These are phyloP conservation scores for Diaporthe vexans DNA, from an alignment of 2,329 filamentous ascomycete genomes.

Conservation along the genomic window DNA sequence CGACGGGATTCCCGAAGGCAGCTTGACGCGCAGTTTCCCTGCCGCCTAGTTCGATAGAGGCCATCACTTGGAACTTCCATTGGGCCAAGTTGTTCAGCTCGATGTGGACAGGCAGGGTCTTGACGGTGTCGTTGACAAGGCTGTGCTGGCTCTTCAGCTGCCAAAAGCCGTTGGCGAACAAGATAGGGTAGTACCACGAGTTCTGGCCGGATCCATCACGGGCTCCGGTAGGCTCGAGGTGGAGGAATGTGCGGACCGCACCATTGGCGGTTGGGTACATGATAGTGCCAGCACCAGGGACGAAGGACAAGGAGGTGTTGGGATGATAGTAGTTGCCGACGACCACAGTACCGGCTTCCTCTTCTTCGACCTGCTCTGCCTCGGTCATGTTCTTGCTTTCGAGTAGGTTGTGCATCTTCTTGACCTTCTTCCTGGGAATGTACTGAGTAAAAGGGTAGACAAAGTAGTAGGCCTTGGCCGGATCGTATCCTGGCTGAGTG, in stretches of 20 bases:
- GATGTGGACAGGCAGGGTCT: conserved; percentile 84
- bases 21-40: conserved; percentile 86
- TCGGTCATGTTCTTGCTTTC: conserved; percentile 60
- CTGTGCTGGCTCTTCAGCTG: conserved; percentile 93
- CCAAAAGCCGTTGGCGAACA: conserved; percentile 98
- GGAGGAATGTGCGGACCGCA: conserved; percentile 82
- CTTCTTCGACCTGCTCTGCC: conserved; percentile 65
- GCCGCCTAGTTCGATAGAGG: conserved; percentile 87
- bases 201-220: conserved; percentile 89
- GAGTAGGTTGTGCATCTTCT: conserved; percentile 91
- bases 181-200: conserved; percentile 91
- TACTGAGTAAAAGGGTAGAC: conserved; percentile 89
- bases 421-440: conserved; percentile 88
- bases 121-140: conserved; percentile 90
- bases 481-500: conserved; percentile 77
- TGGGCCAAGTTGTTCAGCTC: conserved; percentile 84
- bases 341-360: conserved; percentile 75
- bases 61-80: conserved; percentile 92
- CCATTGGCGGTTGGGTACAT: conserved; percentile 77
- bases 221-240: conserved; percentile 83
- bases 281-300: conserved; percentile 83
- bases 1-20: conserved; percentile 78
- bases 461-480: conserved; percentile 85
- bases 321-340: conserved; percentile 89
- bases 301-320: conserved; percentile 90